These are phyloP conservation scores for Nemania abortiva DNA, from an alignment of 2,329 filamentous ascomycete species.

Conservation along the genomic window DNA sequence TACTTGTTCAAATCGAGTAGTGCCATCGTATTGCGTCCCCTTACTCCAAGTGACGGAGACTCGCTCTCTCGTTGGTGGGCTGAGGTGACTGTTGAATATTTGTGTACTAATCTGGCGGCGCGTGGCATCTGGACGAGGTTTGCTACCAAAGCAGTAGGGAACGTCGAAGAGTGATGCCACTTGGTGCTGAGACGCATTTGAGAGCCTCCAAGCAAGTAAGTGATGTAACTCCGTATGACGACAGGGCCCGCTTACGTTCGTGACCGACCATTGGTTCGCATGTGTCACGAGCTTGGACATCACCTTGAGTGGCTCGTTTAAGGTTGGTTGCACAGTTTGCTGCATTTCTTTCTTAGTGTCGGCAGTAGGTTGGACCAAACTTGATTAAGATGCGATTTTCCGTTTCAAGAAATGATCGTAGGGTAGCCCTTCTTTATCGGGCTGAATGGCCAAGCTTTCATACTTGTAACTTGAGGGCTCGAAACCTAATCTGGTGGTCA, in stretches of 20 bases:
- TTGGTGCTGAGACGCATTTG: conserved; percentile 24
- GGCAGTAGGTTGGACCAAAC: conserved; percentile 31
- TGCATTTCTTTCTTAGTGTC: conserved; percentile 33
- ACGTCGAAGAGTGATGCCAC: conserved; percentile 23
- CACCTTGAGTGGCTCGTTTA: conserved; percentile 32
- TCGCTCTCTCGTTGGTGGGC: conserved; percentile 27
- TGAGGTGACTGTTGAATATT: conserved; percentile 25
- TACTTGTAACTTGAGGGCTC: conserved; percentile 23
- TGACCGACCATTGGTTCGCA: conserved; percentile 34
- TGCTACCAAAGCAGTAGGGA: conserved; percentile 26
- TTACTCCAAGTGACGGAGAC: conserved; percentile 26
- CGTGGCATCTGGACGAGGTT: conserved; percentile 23
- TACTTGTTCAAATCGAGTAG: conserved; percentile 29
- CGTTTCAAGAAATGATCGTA: conserved; percentile 39
- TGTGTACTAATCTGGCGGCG: conserved; percentile 14
- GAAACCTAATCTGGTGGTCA: conserved; percentile 30
- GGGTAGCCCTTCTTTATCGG: conserved; percentile 33
- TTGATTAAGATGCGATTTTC: conserved; percentile 37
- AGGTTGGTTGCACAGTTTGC: conserved; percentile 38
- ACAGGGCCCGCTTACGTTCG: conserved; percentile 34
- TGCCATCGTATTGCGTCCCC: conserved; percentile 24
- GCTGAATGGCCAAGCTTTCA: conserved; percentile 32
- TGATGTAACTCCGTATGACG: conserved; percentile 39
- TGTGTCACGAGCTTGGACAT: conserved; percentile 40
- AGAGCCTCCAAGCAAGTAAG: conserved; percentile 39